Evolutionary conservation across 108 stramenopile species (phyloP).

Genomic region (Fragilaria crotonensis): DNA sequence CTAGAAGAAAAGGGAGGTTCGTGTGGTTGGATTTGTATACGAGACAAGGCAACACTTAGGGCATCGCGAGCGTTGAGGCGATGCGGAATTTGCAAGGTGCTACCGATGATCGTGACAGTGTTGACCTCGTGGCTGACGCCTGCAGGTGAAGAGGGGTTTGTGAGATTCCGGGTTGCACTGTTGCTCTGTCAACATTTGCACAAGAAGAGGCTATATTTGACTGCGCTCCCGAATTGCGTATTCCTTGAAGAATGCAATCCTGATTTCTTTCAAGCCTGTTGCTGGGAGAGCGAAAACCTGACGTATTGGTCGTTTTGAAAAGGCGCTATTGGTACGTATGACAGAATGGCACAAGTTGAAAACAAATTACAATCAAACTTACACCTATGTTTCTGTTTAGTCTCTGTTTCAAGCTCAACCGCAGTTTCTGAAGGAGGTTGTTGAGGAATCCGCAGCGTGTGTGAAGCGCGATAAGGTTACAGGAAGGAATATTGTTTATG

Average conservation of each 20-base stretch:
- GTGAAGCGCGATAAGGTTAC: background rate
- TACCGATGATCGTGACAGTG: slow-evolving; percentile 2
- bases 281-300: background rate
- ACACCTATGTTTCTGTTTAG: background rate
- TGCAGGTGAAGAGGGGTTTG: background rate
- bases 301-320: background rate
- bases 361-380: background rate
- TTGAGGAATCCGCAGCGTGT: background rate
- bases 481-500: background rate
- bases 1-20: background rate
- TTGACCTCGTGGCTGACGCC: background rate
- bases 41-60: background rate
- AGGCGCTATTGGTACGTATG: background rate
- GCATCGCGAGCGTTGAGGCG: background rate
- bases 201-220: background rate
- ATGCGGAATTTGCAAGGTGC: background rate
- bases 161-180: background rate
- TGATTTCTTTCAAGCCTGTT: background rate
- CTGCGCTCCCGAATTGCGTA: background rate
- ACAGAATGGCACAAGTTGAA: background rate
- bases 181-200: background rate
- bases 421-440: background rate
- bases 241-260: background rate
- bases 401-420: background rate
- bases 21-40: background rate